Evolutionary conservation across 129 eudicot genomes (phyloP), one percentile per base, ranked within the genome.

Genomic region (Lactuca saligna): DNA sequence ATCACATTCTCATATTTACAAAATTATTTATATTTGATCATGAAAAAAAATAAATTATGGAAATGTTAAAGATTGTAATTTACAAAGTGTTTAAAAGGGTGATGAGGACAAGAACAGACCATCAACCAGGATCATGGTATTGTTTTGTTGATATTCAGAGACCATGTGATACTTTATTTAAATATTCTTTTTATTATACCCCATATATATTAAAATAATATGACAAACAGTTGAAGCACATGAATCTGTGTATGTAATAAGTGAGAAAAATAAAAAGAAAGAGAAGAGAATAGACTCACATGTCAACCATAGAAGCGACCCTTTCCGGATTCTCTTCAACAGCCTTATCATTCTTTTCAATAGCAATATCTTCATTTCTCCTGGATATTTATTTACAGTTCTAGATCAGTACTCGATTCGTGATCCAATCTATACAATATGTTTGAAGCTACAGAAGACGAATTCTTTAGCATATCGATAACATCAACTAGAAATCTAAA

Each of bases 271-370:
- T 25, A 25, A 25, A 25, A 25, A 25, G 29, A 25, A 25, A 25
- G 29, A 5, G 5, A 25, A 25, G 61, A 72, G 71, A 59, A 69
- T 57, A 63, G 72, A 72, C 91, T 90, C 80, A 90, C 97, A 75
- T 75, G 61, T 84, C 63, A 56, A 90, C 95, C 88, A 84, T 73
- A 33, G 87, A 73, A 77, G 83, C 97, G 69, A 90, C 49, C 31
- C 64, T 56, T 53, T 90, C 95, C 48, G 95, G 95, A 69, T 76
- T 66, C 49, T 87, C 79, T 1, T 78, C 88, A 15, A 82, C 85
- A 5, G 97, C 97, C 14, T 74, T 86, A 57, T 73, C 79, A 65
- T 84, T 87, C 84, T 65, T 79, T 54, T 85, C 86, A 17, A 29
- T 76, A 1, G 81, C 81, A 62, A 61, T 54, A 5, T 62, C 66